Conservation (phyloP, 2,329 filamentous ascomycete species). For the Colletotrichum chlorophyti region DNA sequence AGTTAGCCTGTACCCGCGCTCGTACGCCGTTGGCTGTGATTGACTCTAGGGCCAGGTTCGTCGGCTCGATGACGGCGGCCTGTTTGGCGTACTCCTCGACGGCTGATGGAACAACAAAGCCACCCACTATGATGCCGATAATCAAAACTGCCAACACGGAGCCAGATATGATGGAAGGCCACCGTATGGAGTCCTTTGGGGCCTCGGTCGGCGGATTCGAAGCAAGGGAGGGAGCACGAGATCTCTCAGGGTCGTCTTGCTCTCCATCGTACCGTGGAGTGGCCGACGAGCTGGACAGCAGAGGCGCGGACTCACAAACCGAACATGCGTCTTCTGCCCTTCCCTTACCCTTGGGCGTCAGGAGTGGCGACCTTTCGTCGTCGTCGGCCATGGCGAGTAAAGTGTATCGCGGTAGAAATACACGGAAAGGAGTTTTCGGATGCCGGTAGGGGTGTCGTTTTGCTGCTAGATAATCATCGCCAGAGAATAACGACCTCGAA, state of each 20-base stretch:
- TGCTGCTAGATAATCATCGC: slow-evolving; percentile 20
- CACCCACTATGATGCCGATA: slow-evolving; percentile 75
- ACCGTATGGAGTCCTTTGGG: slow-evolving; percentile 59
- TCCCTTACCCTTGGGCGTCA: slow-evolving; percentile 42
- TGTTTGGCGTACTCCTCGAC: slow-evolving; percentile 88
- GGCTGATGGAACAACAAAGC: slow-evolving; percentile 80
- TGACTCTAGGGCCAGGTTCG: slow-evolving; percentile 82
- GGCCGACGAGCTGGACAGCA: slow-evolving; percentile 49
- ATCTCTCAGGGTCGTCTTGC: slow-evolving; percentile 37
- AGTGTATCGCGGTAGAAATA: background rate
- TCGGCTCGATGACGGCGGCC: slow-evolving; percentile 82
- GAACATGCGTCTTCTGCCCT: slow-evolving; percentile 33
- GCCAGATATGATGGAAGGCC: slow-evolving; percentile 82
- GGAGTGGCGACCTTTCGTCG: slow-evolving; percentile 52
- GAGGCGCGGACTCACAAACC: slow-evolving; percentile 56
- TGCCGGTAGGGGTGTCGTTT: slow-evolving; percentile 2
- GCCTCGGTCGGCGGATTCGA: slow-evolving; percentile 32
- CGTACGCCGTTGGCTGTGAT: slow-evolving; percentile 81
- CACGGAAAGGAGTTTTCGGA: slow-evolving; percentile 2
- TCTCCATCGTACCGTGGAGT: slow-evolving; percentile 48
- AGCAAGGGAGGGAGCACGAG: slow-evolving; percentile 29
- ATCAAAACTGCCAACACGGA: slow-evolving; percentile 66
- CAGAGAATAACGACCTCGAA: background rate
- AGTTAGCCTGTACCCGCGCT: slow-evolving; percentile 81
- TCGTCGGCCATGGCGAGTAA: slow-evolving; percentile 46